phyloP scores from a whole-genome alignment of 495 filamentous ascomycete species.

The Usnea hakonensis region DNA sequence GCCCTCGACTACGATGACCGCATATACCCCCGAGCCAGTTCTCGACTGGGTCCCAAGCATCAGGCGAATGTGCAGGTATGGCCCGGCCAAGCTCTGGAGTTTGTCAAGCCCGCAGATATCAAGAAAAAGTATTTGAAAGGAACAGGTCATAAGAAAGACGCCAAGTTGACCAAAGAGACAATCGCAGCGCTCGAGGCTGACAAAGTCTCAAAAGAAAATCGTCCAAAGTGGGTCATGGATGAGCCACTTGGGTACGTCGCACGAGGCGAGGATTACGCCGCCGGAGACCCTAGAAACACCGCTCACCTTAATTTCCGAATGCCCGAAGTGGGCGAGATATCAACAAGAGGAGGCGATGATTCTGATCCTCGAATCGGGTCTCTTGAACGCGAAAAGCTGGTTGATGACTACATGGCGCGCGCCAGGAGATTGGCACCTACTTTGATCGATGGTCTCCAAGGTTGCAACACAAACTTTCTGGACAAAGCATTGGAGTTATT shows the following conservation, averaged over 20 bases:
- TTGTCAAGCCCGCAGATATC: conserved; percentile 78
- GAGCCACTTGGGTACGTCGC: conserved; percentile 78
- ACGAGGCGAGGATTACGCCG: conserved; percentile 68
- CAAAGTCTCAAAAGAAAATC: conserved; percentile 63
- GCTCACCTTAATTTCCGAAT: conserved; percentile 47
- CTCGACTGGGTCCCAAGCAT: conserved; percentile 82
- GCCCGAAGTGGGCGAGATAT: conserved; percentile 41
- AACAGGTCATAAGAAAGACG: conserved; percentile 56
- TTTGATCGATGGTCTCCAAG: conserved; percentile 49
- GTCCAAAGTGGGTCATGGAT: conserved; percentile 89
- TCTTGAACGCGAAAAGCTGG: conserved; percentile 41
- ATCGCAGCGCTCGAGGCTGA: conserved; percentile 73
- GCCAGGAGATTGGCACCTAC: conserved; percentile 53
- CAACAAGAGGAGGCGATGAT: conserved; percentile 37
- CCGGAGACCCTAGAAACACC: conserved; percentile 47
- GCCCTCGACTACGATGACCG: conserved; percentile 95
- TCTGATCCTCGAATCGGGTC: conserved; percentile 36
- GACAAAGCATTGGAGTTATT: conserved; percentile 78
- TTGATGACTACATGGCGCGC: conserved; percentile 68
- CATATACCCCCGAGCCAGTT: conserved; percentile 93
- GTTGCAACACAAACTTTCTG: conserved; percentile 74
- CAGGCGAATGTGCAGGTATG: conserved; percentile 81
- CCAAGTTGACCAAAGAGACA: conserved; percentile 69
- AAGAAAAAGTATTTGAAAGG: conserved; percentile 66
- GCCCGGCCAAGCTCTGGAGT: conserved; percentile 76